Evolutionary conservation across 169 alveolate species (phyloP), one percentile per base, ranked within the genome.

Genomic region (Plasmodium billcollinsi): DNA sequence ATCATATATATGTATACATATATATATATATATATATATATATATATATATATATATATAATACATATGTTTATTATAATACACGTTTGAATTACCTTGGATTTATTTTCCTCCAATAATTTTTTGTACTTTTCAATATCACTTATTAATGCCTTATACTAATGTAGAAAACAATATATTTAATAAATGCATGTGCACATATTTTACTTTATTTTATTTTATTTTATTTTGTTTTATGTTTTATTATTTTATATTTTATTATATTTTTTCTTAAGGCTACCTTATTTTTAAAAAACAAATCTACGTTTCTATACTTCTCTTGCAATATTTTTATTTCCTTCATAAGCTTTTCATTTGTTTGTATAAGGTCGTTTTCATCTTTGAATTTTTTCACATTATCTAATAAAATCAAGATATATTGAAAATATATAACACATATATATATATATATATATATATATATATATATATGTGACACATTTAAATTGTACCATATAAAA

Each of bases 221-320:
- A 39, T 39, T 11, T 49, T 12, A 39, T 29, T 2, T 29, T 29
- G 3, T 29, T 2, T 29, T 29, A 29, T 29, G 3, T 39, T 39
- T 3, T 5, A 39, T 39, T 39, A 39, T 39, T 0, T 39, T 6
- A 39, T 39, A 39, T 39, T 11, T 49, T 12, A 39, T 61, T 50
- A 20, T 74, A n/a, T 59, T 56, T 45, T 74, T 50, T 7, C 0
- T 43, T 62, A 61, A 12, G 61, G 39, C 47, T 76, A 76, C 89
- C 89, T 76, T 76, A 24, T 52, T 67, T 24, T 76, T 76, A 29
- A 76, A 76, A 66, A 76, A 76, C 47, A 76, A 76, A 45, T 76
- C 89, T 9, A 76, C 89, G 20, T 65, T 66, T 59, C 63, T 76
- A 45, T 76, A 76, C 47, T 76, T 76, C n/a, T 76, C 78, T 45